Conservation (phyloP, 495 filamentous ascomycete species). For the Emericellopsis terricola region DNA sequence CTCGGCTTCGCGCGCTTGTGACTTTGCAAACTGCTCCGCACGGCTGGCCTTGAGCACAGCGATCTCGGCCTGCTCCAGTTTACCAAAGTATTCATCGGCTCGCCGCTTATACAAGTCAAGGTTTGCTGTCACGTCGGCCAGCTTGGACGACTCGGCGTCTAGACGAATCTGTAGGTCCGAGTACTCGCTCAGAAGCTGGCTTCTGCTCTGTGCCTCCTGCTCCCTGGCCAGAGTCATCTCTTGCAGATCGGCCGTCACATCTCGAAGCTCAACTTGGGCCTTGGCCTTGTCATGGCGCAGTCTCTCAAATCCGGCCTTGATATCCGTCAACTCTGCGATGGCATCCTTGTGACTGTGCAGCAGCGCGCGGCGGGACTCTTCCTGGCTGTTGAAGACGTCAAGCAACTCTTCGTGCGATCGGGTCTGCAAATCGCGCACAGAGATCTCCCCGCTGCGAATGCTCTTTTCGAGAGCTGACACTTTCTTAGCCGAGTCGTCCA, state of each 20-base stretch:
- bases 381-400: constrained; percentile 84
- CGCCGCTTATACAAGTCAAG: constrained; percentile 81
- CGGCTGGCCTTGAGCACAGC: constrained; percentile 80
- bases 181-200: constrained; percentile 80
- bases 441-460: constrained; percentile 75
- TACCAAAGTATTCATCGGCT: constrained; percentile 93
- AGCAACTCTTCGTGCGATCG: constrained; percentile 90
- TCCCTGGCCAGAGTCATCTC: constrained; percentile 62
- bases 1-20: constrained; percentile 76
- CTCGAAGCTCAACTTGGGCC: constrained; percentile 79
- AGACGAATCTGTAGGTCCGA: constrained; percentile 87
- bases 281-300: constrained; percentile 60
- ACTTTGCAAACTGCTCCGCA: constrained; percentile 85
- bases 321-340: constrained; percentile 65
- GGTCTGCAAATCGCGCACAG: constrained; percentile 79
- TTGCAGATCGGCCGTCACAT: constrained; percentile 65
- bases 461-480: constrained; percentile 79
- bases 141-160: constrained; percentile 73
- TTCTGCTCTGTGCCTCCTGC: constrained; percentile 66
- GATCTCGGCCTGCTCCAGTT: constrained; percentile 93
- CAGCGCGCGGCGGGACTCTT: constrained; percentile 67
- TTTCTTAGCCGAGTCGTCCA: constrained; percentile 89
- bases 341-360: constrained; percentile 73
- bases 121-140: constrained; percentile 67
- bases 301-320: constrained; percentile 73